Evolutionary conservation across 1,284 basidiomycete genomes (phyloP), one percentile per base, ranked within the genome.

Genomic region (Ganoderma leucocontextum): DNA sequence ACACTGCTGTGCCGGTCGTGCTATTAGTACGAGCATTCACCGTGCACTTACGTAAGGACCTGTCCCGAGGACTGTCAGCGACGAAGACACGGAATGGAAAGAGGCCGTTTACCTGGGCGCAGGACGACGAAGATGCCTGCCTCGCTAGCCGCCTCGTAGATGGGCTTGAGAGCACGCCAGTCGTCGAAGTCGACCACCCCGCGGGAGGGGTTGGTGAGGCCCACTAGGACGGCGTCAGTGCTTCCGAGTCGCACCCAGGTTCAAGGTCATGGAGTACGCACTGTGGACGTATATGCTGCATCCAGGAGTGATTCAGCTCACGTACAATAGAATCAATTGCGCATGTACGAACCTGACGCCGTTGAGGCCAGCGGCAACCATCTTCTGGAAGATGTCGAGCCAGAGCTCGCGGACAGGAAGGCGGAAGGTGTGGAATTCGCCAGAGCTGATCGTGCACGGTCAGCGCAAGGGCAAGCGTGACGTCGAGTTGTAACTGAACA

Each of bases 371-470:
- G 91, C 89, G 1, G 93, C 94, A 73, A 93, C 92, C 72, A 89
- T 82, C 78, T 94, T 95, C 74, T 95, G 89, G 60, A 96, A 85
- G 65, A 95, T 90, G 76, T 96, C 94, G 19, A 88, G 84, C 94
- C 94, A 96, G 65, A 95, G 79, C 6, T 87, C 87, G 0, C 91
- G 92, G 0, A 95, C 90, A 2, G 94, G 94, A 2, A 95, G 81
- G 35, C 94, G 87, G 80, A 92, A 96, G 0, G 94, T 89, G 75
- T 95, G 94, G 76, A 95, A 95, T 78, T 95, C 94, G 57, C 93
- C 93, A 0, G 85, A 85, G 71, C 85, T 87, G 38, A 13, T 25
- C 1, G 19, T 15, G 4, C 15, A 60, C 22, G 17, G 39, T 60
- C 58, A 60, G 58, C 6, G 22, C 47, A 29, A 1, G 13, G 6